Conservation (phyloP, 2,329 filamentous ascomycete species). For the Botrytis deweyae region DNA sequence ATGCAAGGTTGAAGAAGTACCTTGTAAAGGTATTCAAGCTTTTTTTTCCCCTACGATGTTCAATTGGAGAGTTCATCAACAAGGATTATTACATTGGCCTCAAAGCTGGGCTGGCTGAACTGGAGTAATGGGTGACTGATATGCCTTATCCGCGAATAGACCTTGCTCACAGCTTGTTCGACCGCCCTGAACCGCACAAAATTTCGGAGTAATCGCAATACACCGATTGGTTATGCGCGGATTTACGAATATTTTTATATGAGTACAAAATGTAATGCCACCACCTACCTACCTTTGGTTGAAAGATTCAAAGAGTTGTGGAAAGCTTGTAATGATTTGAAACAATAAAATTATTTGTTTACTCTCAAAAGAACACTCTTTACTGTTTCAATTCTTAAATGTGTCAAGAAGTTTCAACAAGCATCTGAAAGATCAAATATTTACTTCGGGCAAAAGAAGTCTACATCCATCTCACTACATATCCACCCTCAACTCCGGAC, state of each 20-base stretch:
- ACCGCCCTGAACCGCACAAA: background rate
- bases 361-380: background rate
- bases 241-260: conserved; percentile 19
- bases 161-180: conserved; percentile 1
- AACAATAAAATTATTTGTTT: background rate
- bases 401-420: background rate
- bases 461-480: conserved; percentile 8
- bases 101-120: background rate
- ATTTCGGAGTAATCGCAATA: conserved; percentile 14
- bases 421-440: background rate
- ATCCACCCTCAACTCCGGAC: conserved; percentile 6
- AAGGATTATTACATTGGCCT: conserved; percentile 14
- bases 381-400: background rate
- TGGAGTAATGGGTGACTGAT: background rate
- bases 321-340: background rate
- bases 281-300: background rate
- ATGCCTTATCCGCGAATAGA: conserved; percentile 12
- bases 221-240: conserved; percentile 14
- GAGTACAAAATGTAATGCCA: background rate
- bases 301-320: background rate
- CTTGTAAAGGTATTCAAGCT: conserved; percentile 7
- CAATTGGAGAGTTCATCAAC: conserved; percentile 9
- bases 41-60: background rate
- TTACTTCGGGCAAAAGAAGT: conserved; percentile 13
- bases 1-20: conserved; percentile 18